Percentiles rank a stretch among this genome's conserved stretches.
phyloP scores from a whole-genome alignment of 768 basidiomycete genomes.

The Mycena galopus region DNA sequence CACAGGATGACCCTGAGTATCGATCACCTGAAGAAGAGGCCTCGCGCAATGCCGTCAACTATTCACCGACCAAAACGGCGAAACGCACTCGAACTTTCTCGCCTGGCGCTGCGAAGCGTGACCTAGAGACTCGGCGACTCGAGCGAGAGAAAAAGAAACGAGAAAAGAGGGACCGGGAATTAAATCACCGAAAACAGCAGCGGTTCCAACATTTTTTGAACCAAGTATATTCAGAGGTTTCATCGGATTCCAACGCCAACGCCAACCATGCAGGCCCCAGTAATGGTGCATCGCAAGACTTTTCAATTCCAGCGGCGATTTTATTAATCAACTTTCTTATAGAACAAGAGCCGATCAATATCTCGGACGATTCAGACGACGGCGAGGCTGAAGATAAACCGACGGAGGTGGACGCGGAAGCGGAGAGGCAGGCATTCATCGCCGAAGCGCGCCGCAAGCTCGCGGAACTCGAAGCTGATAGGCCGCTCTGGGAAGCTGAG shows the following conservation, averaged over 20 bases:
- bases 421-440: slow-evolving; percentile 57
- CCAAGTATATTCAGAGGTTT: slow-evolving; percentile 55
- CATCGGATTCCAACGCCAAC: no score
- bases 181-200: slow-evolving; percentile 52
- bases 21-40: slow-evolving; percentile 48
- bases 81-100: slow-evolving; percentile 69
- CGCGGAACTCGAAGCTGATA: slow-evolving; percentile 74
- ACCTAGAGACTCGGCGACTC: slow-evolving; percentile 50
- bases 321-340: neutral
- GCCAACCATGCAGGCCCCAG: slow-evolving; percentile 31
- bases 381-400: slow-evolving; percentile 23
- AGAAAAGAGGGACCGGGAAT: slow-evolving; percentile 53
- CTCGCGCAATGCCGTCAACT: slow-evolving; percentile 48
- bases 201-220: slow-evolving; percentile 56
- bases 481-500: slow-evolving; percentile 71
- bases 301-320: neutral
- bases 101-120: slow-evolving; percentile 55
- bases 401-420: slow-evolving; percentile 51
- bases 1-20: slow-evolving; percentile 48
- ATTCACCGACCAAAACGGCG: slow-evolving; percentile 45
- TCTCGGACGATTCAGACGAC: slow-evolving; percentile 35
- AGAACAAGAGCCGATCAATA: slow-evolving; percentile 25
- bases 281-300: slow-evolving; percentile 24
- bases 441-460: slow-evolving; percentile 77
- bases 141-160: slow-evolving; percentile 59